Evolutionary conservation across 2,329 filamentous ascomycete genomes (phyloP), one percentile per base, ranked within the genome.

Genomic region (Diaporthe citriasiana): DNA sequence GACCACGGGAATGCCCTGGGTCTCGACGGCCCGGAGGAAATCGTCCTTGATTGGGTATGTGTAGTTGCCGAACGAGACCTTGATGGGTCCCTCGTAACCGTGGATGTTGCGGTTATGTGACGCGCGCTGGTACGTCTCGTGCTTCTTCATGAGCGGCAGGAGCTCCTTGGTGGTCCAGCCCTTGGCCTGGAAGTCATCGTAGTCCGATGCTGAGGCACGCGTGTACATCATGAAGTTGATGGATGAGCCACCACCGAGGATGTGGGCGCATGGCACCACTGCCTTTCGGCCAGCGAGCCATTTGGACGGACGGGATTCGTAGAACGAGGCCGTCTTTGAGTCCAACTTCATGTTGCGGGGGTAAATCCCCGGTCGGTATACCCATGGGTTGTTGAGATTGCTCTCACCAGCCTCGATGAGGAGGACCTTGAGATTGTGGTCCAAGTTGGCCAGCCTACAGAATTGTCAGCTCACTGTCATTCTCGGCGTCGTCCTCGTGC

Each of bases 221-320:
- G 92, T 93, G 84, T 93, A 93, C 91, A 93, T 93, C 90, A 94
- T 93, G 79, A 94, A 94, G 83, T 95, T 95, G 83, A 95, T 94
- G 10, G 91, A 93, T 2, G 91, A 93, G 13, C 92, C 92, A 33
- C 92, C 92, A 15, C 93, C 93, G 1, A 95, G 85, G 47, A 95
- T 87, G 76, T 95, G 91, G 47, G 93, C 93, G 78, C 89, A 92
- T 0, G 93, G 93, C n/a, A 95, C 93, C 59, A 94, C 88, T 30
- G 93, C 93, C 79, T 90, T 90, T 59, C 93, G 88, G 22, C 93
- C 93, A 77, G 88, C 89, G 35, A 95, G 89, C 86, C 90, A 93
- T 82, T 93, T 90, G 0, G 92, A 94, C 22, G 93, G 92, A 53
- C 91, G 88, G 63, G 93, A 95, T 82, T 95, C 91, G 81, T 95